Base-by-base conservation (phyloP, 108 stramenopile species). In the Fragilariopsis cylindrus region DNA sequence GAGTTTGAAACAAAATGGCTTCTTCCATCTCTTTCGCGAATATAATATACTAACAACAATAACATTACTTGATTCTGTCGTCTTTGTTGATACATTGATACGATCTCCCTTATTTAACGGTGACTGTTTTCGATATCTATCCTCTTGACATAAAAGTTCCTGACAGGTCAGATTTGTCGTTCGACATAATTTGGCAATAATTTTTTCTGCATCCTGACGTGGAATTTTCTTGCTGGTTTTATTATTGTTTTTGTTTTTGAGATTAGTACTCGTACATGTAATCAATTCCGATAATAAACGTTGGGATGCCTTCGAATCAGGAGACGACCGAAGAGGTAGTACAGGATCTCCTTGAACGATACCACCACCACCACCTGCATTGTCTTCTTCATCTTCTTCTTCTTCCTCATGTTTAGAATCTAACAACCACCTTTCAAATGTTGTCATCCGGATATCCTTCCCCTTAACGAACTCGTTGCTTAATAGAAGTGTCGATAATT, bases 361-460 rank as follows among this genome's bases (percentile, higher is more conserved):
- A 45, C 71, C 40, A 30, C 30, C 30, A 0, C 30, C 30, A 30
- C 30, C 30, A 30, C 30, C 30, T 12, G 46, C 69, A 72, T 13
- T 57, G 66, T 12, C 71, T 76, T 3, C 70, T 69, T 58, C 73
- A 64, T 52, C 76, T 82, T 71, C 57, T 54, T 47, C 73, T 70
- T 47, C 67, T 55, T 92, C 87, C 71, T 92, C 92, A 16, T 87
- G 52, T 52, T 82, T 89, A 0, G 88, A 77, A 70, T 92, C 92
- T n/a, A 92, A 12, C 15, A 90, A 54, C 89, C 89, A 92, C 49
- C 92, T 65, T 69, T 92, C 92, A 75, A 92, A 92, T 0, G 79
- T 54, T 7, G 92, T 89, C 89, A 92, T 92, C 16, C 89, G 82
- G 1, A 90, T 11, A 71, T 81, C 48, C 12, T 74, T 58, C 57